A percentile compares a stretch with the other conserved stretches of the same genome.
phyloP scores from a whole-genome alignment of 176 grass and related monocot species.

The Cymbopogon citratus region DNA sequence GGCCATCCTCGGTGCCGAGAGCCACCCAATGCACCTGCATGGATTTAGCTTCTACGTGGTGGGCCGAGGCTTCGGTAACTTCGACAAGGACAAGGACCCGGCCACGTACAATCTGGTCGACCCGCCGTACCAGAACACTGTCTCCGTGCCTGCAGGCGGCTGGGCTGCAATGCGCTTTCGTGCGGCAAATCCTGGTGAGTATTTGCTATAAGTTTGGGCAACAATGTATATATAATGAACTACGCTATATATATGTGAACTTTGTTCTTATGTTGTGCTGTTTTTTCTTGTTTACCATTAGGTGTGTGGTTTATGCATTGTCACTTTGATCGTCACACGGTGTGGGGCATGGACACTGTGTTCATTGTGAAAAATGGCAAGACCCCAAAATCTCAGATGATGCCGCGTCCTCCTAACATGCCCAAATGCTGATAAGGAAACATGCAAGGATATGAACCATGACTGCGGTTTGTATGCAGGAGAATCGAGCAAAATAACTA shows the following conservation, averaged over 20 bases:
- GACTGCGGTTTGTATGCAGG: neutral
- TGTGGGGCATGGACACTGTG: conserved; percentile 63
- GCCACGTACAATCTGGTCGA: conserved; percentile 44
- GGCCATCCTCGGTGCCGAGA: conserved; percentile 50
- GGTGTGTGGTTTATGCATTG: conserved; percentile 76
- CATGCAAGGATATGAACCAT: neutral
- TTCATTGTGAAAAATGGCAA: conserved; percentile 57
- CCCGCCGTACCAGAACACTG: conserved; percentile 49
- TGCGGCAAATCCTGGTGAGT: conserved; percentile 48
- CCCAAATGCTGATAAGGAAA: conserved; percentile 34
- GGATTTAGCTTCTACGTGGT: conserved; percentile 61
- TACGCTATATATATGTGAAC: neutral
- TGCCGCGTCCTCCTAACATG: conserved; percentile 40
- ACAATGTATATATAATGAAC: neutral
- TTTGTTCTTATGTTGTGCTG: neutral
- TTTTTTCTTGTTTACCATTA: neutral
- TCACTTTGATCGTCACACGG: conserved; percentile 45
- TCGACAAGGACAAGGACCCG: neutral
- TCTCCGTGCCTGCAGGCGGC: conserved; percentile 41
- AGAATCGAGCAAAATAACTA: neutral
- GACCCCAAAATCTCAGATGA: neutral
- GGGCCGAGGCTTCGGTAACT: conserved; percentile 41
- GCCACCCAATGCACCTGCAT: conserved; percentile 68
- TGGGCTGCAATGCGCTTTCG: conserved; percentile 59
- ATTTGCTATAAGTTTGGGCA: neutral